Conservation (phyloP, 2,329 filamentous ascomycete genomes). For the Dothideomycetes sp. region DNA sequence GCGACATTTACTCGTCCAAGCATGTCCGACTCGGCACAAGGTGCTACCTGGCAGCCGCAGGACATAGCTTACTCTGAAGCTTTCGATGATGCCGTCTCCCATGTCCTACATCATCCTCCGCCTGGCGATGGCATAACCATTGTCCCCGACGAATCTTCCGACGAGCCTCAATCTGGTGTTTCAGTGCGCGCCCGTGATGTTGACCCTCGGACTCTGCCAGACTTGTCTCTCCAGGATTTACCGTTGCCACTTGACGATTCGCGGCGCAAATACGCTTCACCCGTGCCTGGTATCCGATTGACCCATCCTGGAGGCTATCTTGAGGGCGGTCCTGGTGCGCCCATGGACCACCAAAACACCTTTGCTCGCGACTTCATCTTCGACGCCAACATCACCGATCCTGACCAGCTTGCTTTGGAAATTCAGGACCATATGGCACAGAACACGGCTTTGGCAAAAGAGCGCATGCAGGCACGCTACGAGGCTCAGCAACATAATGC, state of each 20-base stretch:
- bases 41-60: constrained; percentile 34
- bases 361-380: constrained; percentile 34
- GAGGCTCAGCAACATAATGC: constrained; percentile 33
- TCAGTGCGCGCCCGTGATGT: constrained; percentile 23
- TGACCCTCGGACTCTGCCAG: constrained; percentile 20
- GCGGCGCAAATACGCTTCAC: constrained; percentile 33
- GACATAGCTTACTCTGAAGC: constrained; percentile 35
- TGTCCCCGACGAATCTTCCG: constrained; percentile 20
- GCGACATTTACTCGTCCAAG: too few species aligned
- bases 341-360: constrained; percentile 26
- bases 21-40: constrained; percentile 5
- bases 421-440: constrained; percentile 25
- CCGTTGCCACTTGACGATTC: constrained; percentile 36
- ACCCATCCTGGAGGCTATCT: constrained; percentile 40
- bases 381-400: constrained; percentile 28
- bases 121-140: constrained; percentile 21
- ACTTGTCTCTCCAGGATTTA: constrained; percentile 26
- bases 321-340: constrained; percentile 38
- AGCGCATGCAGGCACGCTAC: constrained; percentile 27
- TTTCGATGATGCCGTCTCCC: constrained; percentile 38
- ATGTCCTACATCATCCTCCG: constrained; percentile 28
- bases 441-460: constrained; percentile 23
- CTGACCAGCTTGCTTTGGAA: constrained; percentile 27
- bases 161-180: constrained; percentile 20
- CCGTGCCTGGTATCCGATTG: constrained; percentile 36